Evolutionary conservation across 192 early-diverging fungal species (phyloP), one percentile per base, ranked within the genome.

Genomic region (Coemansia sp.): DNA sequence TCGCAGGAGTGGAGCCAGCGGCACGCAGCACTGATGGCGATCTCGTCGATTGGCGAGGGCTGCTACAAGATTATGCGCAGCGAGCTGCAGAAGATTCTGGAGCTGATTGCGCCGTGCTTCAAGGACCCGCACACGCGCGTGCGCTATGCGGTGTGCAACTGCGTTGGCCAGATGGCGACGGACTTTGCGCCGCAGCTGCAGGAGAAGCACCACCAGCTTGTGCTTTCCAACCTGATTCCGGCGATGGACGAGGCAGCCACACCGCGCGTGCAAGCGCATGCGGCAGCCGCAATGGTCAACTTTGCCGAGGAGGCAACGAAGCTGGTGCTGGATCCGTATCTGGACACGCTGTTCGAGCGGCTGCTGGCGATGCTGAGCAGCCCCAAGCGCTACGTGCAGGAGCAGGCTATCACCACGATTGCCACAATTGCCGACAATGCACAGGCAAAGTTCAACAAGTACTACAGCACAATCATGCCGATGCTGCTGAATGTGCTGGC

Each of bases 351-450:
- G 74, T 91, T 99, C 67, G 86, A 91, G 70, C 90, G 88, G 46
- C 88, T 98, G 58, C 71, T 96, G 72, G 77, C 87, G 12, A 89
- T 99, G 65, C 85, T 99, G 59, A 90, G 89, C 78, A 91, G 90
- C 20, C 81, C 83, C 19, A 92, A 91, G 76, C 93, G 88, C 39
- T 99, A 95, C 77, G 94, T 98, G 50, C 98, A 99, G 81, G 97
- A 99, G 79, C 97, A 99, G 83, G 95, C 95, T 39, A 93, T 99
- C 69, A 99, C 98, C 32, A 93, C 96, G 16, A 93, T 99, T 65
- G 96, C 97, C 55, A 95, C 94, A 1, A 90, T 98, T 25, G 98
- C 97, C 4, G 96, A 98, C 75, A 93, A 91, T 60, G 94, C 97
- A n/a, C 91, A 93, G 72, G 90, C 90, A 61, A 84, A 90, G 76